Evolutionary conservation across 192 early-diverging fungal genomes (phyloP), one percentile per base, ranked within the genome.

Genomic region (Kappamyces sp.): DNA sequence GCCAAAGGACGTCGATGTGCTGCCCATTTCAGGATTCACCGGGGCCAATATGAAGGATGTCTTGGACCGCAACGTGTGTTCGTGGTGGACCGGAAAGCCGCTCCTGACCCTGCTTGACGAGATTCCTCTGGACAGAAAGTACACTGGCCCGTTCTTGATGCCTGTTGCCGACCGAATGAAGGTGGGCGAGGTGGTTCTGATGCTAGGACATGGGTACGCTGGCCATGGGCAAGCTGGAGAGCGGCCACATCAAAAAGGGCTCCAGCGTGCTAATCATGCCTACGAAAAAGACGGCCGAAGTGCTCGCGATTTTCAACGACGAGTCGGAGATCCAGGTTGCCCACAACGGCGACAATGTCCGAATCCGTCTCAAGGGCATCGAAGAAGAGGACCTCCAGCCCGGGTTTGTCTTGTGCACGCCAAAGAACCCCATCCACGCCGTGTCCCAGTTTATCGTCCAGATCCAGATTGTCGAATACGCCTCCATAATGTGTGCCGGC

Each of bases 21-120:
- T 99, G 63, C 96, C 96, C 38, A 85, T 99, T 6, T 98, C 94
- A 66, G 96, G 93, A 14, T 99, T 75, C 78, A 93, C 93, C 40
- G 96, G 96, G 49, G 93, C 90, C 22, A 96, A 96, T 74, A 75
- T 99, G 70, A 98, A 96, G 73, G 90, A 96, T 58, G 72, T 81
- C 34, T 61, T 91, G 14, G 74, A 70, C 55, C 57, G 65, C 43
- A 66, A 68, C 47, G 72, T 66, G 29, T 90, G 88, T 66, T 40
- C 66, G 40, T 94, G 87, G 86, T 91, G 32, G 53, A 79, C 55
- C 31, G 96, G 96, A n/a, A 88, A 88, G 14, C 83, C 93, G 37
- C 83, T 99, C 30, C 75, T 99, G 34, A 87, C 88, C 62, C 83
- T 84, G 34, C 76, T 99, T 43, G 94, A 99, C 70, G 63, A 61